Evolutionary conservation across 371 early-diverging fungal genomes (phyloP), one percentile per base, ranked within the genome.

Genomic region (Haplosporangium sp.): DNA sequence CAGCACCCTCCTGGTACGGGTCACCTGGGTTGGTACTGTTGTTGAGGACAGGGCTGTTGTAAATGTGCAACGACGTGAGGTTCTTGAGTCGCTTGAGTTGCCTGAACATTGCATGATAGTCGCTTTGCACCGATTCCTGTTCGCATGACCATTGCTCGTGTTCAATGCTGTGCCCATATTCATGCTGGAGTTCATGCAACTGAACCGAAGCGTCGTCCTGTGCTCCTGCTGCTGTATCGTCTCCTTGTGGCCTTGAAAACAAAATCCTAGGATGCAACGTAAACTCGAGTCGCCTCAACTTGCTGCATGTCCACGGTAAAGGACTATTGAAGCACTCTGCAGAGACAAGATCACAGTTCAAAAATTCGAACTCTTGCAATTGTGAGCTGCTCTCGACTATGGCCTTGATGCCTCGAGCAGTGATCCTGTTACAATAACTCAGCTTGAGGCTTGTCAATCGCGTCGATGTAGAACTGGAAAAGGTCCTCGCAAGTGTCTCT

Each of bases 21-120:
- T 68, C 60, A 21, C 53, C 18, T 0, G 46, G 18, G 42, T 40
- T 55, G 18, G 41, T 45, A 14, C 42, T 45, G 20, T 18, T 55
- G 36, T 57, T 69, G 46, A 77, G 57, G 10, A 37, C 53, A 0
- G 72, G 68, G 62, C 69, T 77, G 68, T 77, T 77, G 69, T 72
- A 77, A 2, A 77, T 67, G 38, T 72, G 72, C n/a, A 77, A 46
- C 0, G 72, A 67, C 5, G 41, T 59, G 14, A 77, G 46, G 4
- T 53, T 50, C 2, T 43, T 41, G 12, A 77, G 59, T 29, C 56
- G 56, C 47, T 57, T 61, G 47, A 77, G 64, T 38, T 77, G 79
- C 14, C 55, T 63, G 37, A 72, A 77, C 73, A 77, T 65, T 55
- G 72, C 68, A 47, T 64, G 60, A 52, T 72, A 77, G 46, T 77